Evolutionary conservation across 169 alveolate species (phyloP), one percentile per base, ranked within the genome.

Genomic region (Plasmodium inui): DNA sequence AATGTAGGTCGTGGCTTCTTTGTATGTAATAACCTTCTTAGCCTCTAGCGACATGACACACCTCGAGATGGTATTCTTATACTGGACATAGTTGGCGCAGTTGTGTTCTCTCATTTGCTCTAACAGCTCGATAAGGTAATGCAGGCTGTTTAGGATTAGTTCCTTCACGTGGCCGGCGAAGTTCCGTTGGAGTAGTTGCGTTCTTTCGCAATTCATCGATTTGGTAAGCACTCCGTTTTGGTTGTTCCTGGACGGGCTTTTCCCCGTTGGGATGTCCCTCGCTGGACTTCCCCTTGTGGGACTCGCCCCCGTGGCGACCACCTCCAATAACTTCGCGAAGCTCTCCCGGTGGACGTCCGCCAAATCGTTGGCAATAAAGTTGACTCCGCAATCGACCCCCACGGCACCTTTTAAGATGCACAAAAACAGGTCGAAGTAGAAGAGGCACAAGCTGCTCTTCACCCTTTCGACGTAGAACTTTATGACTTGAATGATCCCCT

Each of bases 401-500:
- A 86, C 39, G 8, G 39, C n/a, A 0, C 85, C 93, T 34, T 86
- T 86, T 34, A 86, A 9, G 34, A 86, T 76, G 39, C 72, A 86
- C 79, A 86, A 14, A 12, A 86, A 76, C 9, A 86, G 44, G 81
- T 86, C 93, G 17, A 86, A 86, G 46, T 86, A 86, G n/a, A 86
- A 86, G 1, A 86, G 44, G n/a, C 86, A 86, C n/a, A 86, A 53
- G 6, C 28, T 17, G 2, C 44, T 44, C 70, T 53, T 74, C 26
- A 86, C 34, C 55, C 22, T 84, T 41, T 44, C 44, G 19, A 86
- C 53, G 70, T 74, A 86, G 44, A 53, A 26, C 32, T 74, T 17
- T 22, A 17, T 34, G 76, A 74, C 34, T 7, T 67, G 12, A 12
- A 67, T 5, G 0, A 17, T 26, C 0, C 76, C 37, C 6, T 9